Conservation (phyloP, 1,139 yeast genomes). For the Arxiozyma telluris region DNA sequence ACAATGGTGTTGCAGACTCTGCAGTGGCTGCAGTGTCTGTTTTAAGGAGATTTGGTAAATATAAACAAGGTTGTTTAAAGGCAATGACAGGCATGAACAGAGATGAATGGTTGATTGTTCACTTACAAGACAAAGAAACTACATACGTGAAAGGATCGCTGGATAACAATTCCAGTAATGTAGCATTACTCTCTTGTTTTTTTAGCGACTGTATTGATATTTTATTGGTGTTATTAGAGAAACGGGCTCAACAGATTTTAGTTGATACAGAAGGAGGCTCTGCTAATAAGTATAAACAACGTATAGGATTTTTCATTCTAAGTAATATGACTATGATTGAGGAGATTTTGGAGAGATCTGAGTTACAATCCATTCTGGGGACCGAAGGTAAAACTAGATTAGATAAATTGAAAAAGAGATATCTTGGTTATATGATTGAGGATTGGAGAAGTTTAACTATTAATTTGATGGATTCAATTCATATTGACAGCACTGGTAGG, state of each 20-base stretch:
- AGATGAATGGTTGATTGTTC: constrained; percentile 64
- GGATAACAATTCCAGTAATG: constrained; percentile 35
- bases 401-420: constrained; percentile 62
- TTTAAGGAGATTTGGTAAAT: constrained; percentile 57
- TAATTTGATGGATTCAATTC: constrained; percentile 61
- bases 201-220: constrained; percentile 71
- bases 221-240: constrained; percentile 51
- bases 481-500: constrained; percentile 41
- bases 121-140: constrained; percentile 27
- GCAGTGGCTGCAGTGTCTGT: constrained; percentile 60
- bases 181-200: constrained; percentile 47
- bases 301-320: constrained; percentile 60
- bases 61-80: constrained; percentile 43
- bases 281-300: constrained; percentile 30
- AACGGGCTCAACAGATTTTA: constrained; percentile 39
- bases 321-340: constrained; percentile 69
- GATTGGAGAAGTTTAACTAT: constrained; percentile 82
- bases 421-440: constrained; percentile 63
- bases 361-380: constrained; percentile 49
- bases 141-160: constrained; percentile 12
- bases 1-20: constrained; percentile 59
- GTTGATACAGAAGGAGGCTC: constrained; percentile 3
- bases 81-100: constrained; percentile 46
- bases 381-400: constrained; percentile 52
- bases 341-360: constrained; percentile 58